phyloP scores from a whole-genome alignment of 257 asterid species.

The Orobanche coerulescens region DNA sequence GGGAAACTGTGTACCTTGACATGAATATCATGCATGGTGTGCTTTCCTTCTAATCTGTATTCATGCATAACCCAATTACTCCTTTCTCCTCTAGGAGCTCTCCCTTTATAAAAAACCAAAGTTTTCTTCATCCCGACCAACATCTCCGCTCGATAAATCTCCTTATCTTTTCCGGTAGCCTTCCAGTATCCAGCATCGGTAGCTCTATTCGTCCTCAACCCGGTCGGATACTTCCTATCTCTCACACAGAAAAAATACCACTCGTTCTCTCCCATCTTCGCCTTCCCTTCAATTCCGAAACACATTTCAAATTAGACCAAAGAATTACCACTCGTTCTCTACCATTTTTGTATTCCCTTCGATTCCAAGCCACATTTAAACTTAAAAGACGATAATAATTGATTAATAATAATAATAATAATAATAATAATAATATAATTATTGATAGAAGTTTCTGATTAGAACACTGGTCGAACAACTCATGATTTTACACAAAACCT shows the following conservation, averaged over 20 bases:
- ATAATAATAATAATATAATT: no score
- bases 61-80: slow-evolving; percentile 76
- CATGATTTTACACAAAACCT: no score
- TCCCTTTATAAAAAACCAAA: slow-evolving; percentile 54
- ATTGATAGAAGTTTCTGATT: no score
- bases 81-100: slow-evolving; percentile 67
- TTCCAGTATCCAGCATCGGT: slow-evolving; percentile 68
- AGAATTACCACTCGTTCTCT: no score
- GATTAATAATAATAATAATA: no score
- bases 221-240: slow-evolving; percentile 62
- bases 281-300: slow-evolving; percentile 40
- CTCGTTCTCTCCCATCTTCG: slow-evolving; percentile 63
- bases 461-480: no score
- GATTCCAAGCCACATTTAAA: no score
- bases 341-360: no score
- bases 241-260: slow-evolving; percentile 66
- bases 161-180: slow-evolving; percentile 72
- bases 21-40: slow-evolving; percentile 23
- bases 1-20: slow-evolving; percentile 28
- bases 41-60: slow-evolving; percentile 44
- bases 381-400: no score
- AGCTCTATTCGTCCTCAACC: slow-evolving; percentile 58
- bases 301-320: background rate
- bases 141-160: slow-evolving; percentile 36
- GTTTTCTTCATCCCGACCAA: slow-evolving; percentile 73